Conservation (phyloP, 2,329 filamentous ascomycete genomes). For the Aureobasidium zeae region DNA sequence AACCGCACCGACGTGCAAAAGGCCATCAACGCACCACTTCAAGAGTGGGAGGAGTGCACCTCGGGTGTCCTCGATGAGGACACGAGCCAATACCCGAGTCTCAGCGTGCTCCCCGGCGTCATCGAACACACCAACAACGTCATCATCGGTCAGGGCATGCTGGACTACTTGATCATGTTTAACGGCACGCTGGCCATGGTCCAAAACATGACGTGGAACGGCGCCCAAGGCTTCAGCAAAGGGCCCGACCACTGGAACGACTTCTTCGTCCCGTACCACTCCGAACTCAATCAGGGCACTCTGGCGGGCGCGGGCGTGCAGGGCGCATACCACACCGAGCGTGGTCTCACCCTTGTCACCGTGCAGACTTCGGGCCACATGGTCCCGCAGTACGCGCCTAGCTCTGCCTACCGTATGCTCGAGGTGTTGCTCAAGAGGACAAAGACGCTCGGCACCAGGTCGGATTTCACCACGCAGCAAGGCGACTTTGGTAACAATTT, state of each 20-base stretch:
- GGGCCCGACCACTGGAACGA: constrained; percentile 45
- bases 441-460: constrained; percentile 40
- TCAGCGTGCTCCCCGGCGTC: constrained; percentile 55
- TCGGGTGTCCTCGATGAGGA: constrained; percentile 43
- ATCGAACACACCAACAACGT: constrained; percentile 66
- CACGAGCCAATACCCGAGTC: constrained; percentile 42
- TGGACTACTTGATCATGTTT: constrained; percentile 58
- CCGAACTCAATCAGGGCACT: constrained; percentile 36
- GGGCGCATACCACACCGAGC: constrained; percentile 62
- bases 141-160: constrained; percentile 61
- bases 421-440: constrained; percentile 69
- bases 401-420: constrained; percentile 59
- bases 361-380: constrained; percentile 59
- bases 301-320: constrained; percentile 56
- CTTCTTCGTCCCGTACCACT: constrained; percentile 60
- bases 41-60: constrained; percentile 51
- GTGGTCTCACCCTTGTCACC: constrained; percentile 62
- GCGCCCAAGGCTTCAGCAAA: constrained; percentile 57
- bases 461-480: constrained; percentile 29
- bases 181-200: constrained; percentile 64
- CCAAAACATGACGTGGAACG: constrained; percentile 76
- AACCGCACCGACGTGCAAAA: constrained; percentile 60
- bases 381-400: constrained; percentile 57
- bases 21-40: constrained; percentile 55
- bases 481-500: constrained; percentile 25